Conservation (phyloP, 2,329 filamentous ascomycete species). For the Paracoccidioides lutzii region DNA sequence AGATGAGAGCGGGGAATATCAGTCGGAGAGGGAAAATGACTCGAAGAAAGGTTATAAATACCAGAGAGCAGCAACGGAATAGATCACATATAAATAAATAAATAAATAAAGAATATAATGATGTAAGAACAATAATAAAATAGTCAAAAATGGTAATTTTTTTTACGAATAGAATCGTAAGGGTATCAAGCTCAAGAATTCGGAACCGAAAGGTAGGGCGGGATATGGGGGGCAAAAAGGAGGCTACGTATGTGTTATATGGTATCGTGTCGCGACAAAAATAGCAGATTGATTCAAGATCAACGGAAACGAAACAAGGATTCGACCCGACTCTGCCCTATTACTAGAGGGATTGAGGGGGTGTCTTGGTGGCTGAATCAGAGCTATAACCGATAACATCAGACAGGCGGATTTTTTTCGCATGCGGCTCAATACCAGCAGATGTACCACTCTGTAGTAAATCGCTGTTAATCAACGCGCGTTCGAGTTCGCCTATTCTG, state of each 20-base stretch:
- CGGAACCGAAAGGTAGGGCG: background rate
- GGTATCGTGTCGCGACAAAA: background rate
- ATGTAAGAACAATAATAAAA: background rate
- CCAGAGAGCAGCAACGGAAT: background rate
- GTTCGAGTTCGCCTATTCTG: conserved; percentile 65
- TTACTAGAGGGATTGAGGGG: conserved; percentile 1
- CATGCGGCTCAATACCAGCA: conserved; percentile 28
- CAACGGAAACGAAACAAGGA: background rate
- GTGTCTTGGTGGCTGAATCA: conserved; percentile 9
- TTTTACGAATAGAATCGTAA: conserved; percentile 3
- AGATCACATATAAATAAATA: background rate
- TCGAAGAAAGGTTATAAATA: too few relatives aligned
- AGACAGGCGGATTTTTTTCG: conserved; percentile 45
- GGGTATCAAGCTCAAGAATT: conserved; percentile 5
- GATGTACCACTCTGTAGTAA: conserved; percentile 16
- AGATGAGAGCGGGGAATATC: background rate
- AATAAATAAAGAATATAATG: conserved; percentile 2
- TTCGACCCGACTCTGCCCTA: too few relatives aligned
- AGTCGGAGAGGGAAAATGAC: background rate
- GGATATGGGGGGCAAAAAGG: background rate
- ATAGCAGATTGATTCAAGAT: background rate
- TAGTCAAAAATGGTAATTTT: background rate
- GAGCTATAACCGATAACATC: conserved; percentile 38
- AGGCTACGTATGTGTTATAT: background rate
- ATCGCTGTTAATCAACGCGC: conserved; percentile 28